Base-by-base conservation (phyloP, 208 protist genomes). In the Acanthamoeba castellanii region DNA sequence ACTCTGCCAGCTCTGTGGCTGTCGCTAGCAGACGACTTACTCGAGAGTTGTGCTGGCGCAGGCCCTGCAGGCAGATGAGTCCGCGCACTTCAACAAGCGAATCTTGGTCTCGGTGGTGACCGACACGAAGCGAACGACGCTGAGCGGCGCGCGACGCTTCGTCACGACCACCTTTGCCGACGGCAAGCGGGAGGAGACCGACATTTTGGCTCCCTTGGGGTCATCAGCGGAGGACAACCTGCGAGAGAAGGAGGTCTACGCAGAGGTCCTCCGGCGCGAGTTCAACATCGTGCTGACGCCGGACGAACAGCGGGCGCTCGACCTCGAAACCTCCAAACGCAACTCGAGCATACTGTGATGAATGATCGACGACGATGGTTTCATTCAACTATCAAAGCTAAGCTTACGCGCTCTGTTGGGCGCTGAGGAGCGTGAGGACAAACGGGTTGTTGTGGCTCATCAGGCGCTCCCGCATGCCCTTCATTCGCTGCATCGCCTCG, bases 401-500 rank as follows among this genome's bases (percentile, higher is more conserved):
- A 47, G 42, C 42, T 47, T 47, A 47, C 7, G 42, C 42, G 59
- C 22, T 8, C 25, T 66, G 25, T n/a, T 66, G 59, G 1, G 59
- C 22, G 59, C 22, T 37, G n/a, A 88, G 52, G 8, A 88, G 81
- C 9, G 50, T 64, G 27, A n/a, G 81, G n/a, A 88, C 47, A 64
- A 88, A 64, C 0, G 81, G 47, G 52, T 88, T 88, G 81, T 88
- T 64, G 81, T 64, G 42, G 18, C 47, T n/a, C 45, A 32, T 32
- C 8, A 88, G 81, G 13, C 81, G 22, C 50, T 88, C 81, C 16
- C 81, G 81, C 81, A 88, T 88, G 9, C 5, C 30, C 81, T 18
- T 55, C 81, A 88, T 64, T 3, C 81, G 81, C 81, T 88, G 81
- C 81, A 88, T 88, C 14, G 81, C 42, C 50, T 88, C 81, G 25